A percentile compares a stretch with the other conserved stretches of the same genome.
These are phyloP conservation scores for Ganoderma boninense DNA, from an alignment of 1,284 basidiomycete species.

Conservation along the genomic window DNA sequence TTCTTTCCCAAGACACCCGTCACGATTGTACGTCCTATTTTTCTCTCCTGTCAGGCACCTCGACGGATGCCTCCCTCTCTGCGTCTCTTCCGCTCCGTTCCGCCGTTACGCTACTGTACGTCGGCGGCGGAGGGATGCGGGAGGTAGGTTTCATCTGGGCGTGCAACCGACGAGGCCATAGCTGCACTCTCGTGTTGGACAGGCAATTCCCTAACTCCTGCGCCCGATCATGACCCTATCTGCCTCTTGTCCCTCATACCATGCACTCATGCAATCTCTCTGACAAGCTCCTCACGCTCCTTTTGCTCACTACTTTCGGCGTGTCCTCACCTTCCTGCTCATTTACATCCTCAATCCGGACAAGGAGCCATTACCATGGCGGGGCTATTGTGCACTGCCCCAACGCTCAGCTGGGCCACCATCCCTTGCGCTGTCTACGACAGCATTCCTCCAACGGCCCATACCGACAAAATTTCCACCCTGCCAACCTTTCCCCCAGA, in stretches of 20 bases:
- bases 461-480: slow-evolving; percentile 50
- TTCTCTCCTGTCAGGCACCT: not conserved
- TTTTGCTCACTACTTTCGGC: slow-evolving; percentile 77
- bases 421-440: slow-evolving; percentile 47
- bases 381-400: slow-evolving; percentile 85
- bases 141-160: not conserved
- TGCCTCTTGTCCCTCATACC: not conserved
- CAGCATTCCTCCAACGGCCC: slow-evolving; percentile 47
- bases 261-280: slow-evolving; percentile 7
- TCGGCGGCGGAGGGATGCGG: not conserved
- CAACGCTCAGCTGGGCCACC: slow-evolving; percentile 51
- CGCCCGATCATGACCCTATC: not conserved
- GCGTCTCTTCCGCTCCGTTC: not conserved
- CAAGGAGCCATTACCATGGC: slow-evolving; percentile 94
- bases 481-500: slow-evolving; percentile 65
- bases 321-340: slow-evolving; percentile 84
- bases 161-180: not conserved
- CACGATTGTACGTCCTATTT: slow-evolving; percentile 69
- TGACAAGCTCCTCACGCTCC: slow-evolving; percentile 73
- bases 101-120: not conserved
- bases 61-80: not conserved
- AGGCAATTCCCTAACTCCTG: not conserved
- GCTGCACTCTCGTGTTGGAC: not conserved
- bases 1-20: slow-evolving; percentile 83
- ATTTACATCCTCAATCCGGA: slow-evolving; percentile 96